Percentiles rank a stretch among this genome's conserved stretches.
phyloP scores from a whole-genome alignment of 768 basidiomycete species.

The Leccinum ochraceum region DNA sequence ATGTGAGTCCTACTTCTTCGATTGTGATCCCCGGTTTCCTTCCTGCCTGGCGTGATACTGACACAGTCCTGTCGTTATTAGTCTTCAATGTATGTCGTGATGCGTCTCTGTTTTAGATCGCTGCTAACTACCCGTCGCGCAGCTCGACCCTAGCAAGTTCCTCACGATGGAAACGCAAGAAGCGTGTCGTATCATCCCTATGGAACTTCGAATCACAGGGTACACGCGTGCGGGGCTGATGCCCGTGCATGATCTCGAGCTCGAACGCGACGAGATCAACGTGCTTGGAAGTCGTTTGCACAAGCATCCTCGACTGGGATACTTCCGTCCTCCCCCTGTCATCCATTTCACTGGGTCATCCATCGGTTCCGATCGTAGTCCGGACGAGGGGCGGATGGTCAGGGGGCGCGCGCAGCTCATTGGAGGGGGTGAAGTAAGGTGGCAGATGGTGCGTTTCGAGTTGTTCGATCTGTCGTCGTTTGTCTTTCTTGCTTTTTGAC shows the following conservation, averaged over 20 bases:
- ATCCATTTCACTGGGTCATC: conserved; percentile 53
- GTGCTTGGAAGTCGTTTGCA: conserved; percentile 9
- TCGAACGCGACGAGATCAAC: conserved; percentile 10
- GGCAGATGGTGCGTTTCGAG: conserved; percentile 44
- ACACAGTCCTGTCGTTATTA: not conserved
- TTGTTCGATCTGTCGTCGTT: not conserved
- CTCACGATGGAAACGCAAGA: conserved; percentile 37
- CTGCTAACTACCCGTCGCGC: not conserved
- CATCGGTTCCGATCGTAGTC: conserved; percentile 38
- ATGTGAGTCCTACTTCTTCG: no score
- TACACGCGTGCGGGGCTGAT: conserved; percentile 35
- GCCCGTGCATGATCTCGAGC: conserved; percentile 18
- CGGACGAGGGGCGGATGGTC: conserved; percentile 35
- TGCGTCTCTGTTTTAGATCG: not conserved
- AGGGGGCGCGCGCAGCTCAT: conserved; percentile 50
- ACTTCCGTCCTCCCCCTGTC: conserved; percentile 45
- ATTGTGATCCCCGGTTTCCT: not conserved
- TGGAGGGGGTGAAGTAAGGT: conserved; percentile 43
- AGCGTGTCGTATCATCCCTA: conserved; percentile 54
- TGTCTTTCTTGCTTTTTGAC: conserved; percentile 1
- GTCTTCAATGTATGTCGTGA: conserved; percentile 26
- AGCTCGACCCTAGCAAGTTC: conserved; percentile 34
- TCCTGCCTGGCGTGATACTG: not conserved
- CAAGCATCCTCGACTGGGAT: conserved; percentile 4
- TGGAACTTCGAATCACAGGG: conserved; percentile 44